Base-by-base conservation (phyloP, 164 flowering plant genomes). In the Umbilicus rupestris region DNA sequence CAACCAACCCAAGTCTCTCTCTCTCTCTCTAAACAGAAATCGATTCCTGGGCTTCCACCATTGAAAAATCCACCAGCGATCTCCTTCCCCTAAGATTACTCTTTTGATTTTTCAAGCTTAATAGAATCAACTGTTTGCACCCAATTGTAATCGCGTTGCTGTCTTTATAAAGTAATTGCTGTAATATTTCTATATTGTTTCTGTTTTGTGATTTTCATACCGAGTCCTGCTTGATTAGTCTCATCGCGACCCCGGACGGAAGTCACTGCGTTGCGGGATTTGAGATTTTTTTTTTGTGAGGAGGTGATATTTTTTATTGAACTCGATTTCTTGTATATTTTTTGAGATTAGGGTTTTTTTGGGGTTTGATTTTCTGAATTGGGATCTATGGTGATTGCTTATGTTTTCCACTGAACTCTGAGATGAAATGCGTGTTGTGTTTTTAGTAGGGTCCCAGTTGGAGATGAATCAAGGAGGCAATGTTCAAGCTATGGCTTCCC, bases 381-480 rank as follows among this genome's bases (percentile, higher is more conserved):
- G 0, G 26, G 7, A n/a, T n/a, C n/a, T 20, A 3, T 7, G 60
- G 17, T 49, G 28, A 8, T 6, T 49, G 28, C 26, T n/a, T 20
- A 14, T 49, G 55, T 49, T 5, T 49, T n/a, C 20, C 10, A 20
- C 20, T 1, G 20, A 20, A n/a, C 20, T n/a, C 24, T 55, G 17
- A 26, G 16, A 55, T n/a, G 33, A 28, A 35, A 35, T 55, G 9
- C n/a, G n/a, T n/a, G 16, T 26, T 28, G 29, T 50, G 2, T 4
- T 55, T 8, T 30, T 3, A 10, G 1, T 55, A 55, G 60, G 60
- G 60, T 28, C 19, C 16, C 28, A 14, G 7, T 20, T 55, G 60
- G 33, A 28, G 33, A 55, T 55, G 60, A 55, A 55, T 55, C 60
- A 55, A 55, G 60, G 60, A 55, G 60, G 60, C 60, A 55, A 55